A percentile compares a stretch with the other conserved stretches of the same genome.
Conservation (phyloP, 106 monocot species). For the Posidonia australis region DNA sequence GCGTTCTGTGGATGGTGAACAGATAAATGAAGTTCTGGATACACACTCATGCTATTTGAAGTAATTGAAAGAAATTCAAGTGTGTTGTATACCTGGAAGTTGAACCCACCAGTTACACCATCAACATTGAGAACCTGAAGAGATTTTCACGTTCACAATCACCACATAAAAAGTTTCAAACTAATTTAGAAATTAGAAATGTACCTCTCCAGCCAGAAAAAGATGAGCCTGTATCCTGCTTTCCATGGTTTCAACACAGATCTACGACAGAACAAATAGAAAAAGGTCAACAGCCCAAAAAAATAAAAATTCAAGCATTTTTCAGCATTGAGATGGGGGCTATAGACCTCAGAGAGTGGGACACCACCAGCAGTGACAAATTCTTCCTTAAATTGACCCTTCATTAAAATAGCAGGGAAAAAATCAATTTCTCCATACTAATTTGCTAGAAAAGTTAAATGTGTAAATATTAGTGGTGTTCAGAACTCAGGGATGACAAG, state of each 20-base stretch:
- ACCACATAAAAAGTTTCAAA: background rate
- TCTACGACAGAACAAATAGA: conserved; percentile 18
- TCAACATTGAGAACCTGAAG: conserved; percentile 82
- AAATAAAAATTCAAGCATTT: background rate
- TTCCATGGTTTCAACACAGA: conserved; percentile 80
- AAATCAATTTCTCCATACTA: background rate
- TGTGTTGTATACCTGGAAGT: conserved; percentile 99
- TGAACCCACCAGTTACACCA: conserved; percentile 94
- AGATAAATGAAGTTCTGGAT: too few relatives aligned
- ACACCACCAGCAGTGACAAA: conserved; percentile 98
- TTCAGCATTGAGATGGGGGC: too few relatives aligned
- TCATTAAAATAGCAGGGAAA: conserved; percentile 3
- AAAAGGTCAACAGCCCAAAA: background rate
- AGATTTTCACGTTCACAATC: background rate
- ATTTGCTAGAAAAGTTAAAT: background rate
- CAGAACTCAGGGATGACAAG: background rate
- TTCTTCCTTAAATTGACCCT: conserved; percentile 99
- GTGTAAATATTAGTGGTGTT: background rate
- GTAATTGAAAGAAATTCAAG: too few relatives aligned
- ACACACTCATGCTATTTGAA: too few relatives aligned
- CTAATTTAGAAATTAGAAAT: background rate
- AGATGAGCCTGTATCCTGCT: conserved; percentile 60
- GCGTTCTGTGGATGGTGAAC: conserved; percentile 94
- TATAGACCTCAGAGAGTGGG: conserved; percentile 80
- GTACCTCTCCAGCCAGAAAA: conserved; percentile 95